Percentiles rank a stretch among this genome's conserved stretches.
Evolutionary conservation across 371 early-diverging fungal species (phyloP).

Genomic region (Zychaea mexicana): DNA sequence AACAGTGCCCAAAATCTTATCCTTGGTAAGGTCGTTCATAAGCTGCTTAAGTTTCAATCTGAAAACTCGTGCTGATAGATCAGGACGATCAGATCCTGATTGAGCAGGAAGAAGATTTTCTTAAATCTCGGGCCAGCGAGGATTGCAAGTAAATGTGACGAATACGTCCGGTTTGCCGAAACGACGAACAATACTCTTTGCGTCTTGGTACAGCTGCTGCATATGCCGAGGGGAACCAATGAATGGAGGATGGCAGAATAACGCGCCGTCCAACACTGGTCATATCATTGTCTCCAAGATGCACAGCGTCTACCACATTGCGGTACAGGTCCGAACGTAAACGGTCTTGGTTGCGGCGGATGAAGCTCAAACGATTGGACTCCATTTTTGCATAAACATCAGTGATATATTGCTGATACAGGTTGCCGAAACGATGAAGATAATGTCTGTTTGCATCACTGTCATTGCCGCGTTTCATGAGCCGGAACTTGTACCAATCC

Average conservation of each 20-base stretch:
- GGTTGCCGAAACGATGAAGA: conserved; percentile 1
- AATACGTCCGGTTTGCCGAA: conserved; percentile 1
- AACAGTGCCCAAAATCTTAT: background rate
- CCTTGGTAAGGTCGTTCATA: background rate
- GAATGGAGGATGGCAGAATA: background rate
- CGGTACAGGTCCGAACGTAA: background rate
- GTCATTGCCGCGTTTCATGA: no score
- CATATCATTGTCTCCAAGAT: background rate
- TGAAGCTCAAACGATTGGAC: background rate
- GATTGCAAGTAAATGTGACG: background rate
- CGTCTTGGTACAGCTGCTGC: conserved; percentile 7
- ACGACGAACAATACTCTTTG: background rate
- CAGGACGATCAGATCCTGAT: conserved; percentile 4
- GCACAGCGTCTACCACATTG: background rate
- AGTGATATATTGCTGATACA: background rate
- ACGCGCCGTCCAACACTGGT: background rate
- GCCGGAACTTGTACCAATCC: no score
- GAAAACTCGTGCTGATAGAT: conserved; percentile 4
- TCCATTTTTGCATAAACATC: background rate
- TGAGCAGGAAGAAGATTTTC: background rate
- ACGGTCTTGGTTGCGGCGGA: background rate
- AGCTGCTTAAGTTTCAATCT: background rate
- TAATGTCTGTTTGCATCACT: no score
- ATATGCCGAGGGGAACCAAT: background rate
- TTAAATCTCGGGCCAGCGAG: background rate